These are phyloP conservation scores for Colletotrichum tanaceti DNA, from an alignment of 2,329 filamentous ascomycete species.

Conservation along the genomic window DNA sequence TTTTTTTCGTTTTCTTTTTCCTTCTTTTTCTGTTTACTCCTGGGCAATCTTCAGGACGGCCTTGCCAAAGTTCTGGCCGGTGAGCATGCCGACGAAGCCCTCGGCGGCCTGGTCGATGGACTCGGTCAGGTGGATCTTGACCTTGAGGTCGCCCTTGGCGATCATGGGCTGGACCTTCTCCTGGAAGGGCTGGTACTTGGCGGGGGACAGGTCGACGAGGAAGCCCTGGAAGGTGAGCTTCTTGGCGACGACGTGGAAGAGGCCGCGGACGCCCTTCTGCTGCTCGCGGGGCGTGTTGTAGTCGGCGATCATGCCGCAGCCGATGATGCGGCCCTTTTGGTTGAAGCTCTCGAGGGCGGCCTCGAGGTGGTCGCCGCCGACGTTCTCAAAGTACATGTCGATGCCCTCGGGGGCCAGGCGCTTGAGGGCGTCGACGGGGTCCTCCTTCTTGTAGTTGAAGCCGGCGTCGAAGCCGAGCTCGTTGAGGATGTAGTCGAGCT, in stretches of 20 bases:
- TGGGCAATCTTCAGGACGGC: slow-evolving; percentile 73
- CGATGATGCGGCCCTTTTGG: slow-evolving; percentile 71
- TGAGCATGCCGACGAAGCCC: slow-evolving; percentile 79
- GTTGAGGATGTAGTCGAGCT: slow-evolving; percentile 73
- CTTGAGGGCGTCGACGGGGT: slow-evolving; percentile 72
- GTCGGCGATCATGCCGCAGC: slow-evolving; percentile 77
- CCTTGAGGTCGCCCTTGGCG: slow-evolving; percentile 78
- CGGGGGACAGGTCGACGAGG: slow-evolving; percentile 78
- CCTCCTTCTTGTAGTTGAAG: slow-evolving; percentile 92
- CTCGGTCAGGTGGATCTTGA: slow-evolving; percentile 73
- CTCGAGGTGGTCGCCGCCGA: slow-evolving; percentile 64
- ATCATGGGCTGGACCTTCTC: slow-evolving; percentile 82
- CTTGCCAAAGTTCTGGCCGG: slow-evolving; percentile 88
- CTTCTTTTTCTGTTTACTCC: neutral
- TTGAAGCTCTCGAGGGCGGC: slow-evolving; percentile 64
- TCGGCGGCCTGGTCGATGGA: slow-evolving; percentile 84
- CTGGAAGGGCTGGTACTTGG: slow-evolving; percentile 77
- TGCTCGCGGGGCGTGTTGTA: slow-evolving; percentile 73
- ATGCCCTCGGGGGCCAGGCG: slow-evolving; percentile 81
- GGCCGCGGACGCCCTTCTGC: slow-evolving; percentile 73
- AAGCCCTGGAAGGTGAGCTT: slow-evolving; percentile 80
- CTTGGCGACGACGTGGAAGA: slow-evolving; percentile 74
- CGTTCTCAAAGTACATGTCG: slow-evolving; percentile 73
- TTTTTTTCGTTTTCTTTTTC: neutral
- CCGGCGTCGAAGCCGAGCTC: slow-evolving; percentile 68